Conservation (phyloP, 78 protist genomes). For the Dictyostelium intermedium region DNA sequence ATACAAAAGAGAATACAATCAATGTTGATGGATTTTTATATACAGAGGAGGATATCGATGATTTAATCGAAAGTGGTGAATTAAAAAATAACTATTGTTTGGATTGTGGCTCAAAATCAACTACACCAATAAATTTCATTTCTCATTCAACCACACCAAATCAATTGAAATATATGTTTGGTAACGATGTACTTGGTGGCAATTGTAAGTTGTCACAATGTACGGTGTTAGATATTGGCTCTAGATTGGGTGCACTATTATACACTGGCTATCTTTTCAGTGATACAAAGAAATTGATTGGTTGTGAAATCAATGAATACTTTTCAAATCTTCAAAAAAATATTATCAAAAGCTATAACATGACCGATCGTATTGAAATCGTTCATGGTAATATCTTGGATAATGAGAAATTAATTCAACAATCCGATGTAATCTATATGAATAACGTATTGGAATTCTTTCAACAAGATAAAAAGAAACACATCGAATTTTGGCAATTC, state of each 20-base stretch:
- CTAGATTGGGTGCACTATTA: conserved; percentile 69
- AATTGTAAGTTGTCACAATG: background rate
- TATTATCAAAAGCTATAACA: conserved; percentile 10
- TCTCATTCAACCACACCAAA: conserved; percentile 77
- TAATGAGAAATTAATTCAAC: background rate
- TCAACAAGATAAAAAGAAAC: conserved; percentile 14
- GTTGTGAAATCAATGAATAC: conserved; percentile 58
- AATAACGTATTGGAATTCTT: conserved; percentile 81
- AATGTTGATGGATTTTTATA: conserved; percentile 68
- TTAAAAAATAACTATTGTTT: conserved; percentile 43
- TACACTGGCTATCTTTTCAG: conserved; percentile 74
- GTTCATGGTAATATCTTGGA: conserved; percentile 74
- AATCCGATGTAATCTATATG: conserved; percentile 75
- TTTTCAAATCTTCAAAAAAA: conserved; percentile 38
- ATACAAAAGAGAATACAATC: conserved; percentile 63
- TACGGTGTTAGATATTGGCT: conserved; percentile 65
- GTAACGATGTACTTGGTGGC: conserved; percentile 50
- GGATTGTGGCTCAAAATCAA: conserved; percentile 69
- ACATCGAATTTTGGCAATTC: conserved; percentile 57
- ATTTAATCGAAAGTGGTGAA: conserved; percentile 43
- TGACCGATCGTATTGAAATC: conserved; percentile 32
- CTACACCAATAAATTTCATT: conserved; percentile 29
- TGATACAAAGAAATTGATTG: conserved; percentile 35
- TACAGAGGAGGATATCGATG: conserved; percentile 70
- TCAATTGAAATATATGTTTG: conserved; percentile 70